A percentile compares a stretch with the other conserved stretches of the same genome.
phyloP scores from a whole-genome alignment of 75 land plant species.

The Cunninghamia lanceolata region DNA sequence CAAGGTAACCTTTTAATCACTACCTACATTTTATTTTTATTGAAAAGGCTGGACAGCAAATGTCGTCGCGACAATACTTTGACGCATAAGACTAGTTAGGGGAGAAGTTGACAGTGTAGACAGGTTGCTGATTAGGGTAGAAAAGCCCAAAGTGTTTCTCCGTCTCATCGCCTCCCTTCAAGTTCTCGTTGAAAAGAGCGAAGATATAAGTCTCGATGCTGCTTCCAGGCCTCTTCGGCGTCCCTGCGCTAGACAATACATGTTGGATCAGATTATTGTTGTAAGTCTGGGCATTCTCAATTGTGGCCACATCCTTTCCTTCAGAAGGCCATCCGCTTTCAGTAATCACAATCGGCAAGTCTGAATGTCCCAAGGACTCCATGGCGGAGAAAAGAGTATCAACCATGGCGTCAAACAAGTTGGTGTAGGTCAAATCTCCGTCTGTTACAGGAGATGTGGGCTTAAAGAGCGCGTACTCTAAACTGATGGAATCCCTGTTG shows the following conservation, averaged over 20 bases:
- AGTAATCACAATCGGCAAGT: slow-evolving; percentile 54
- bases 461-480: not conserved
- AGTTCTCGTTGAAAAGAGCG: slow-evolving; percentile 52
- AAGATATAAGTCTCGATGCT: slow-evolving; percentile 43
- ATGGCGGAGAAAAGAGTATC: slow-evolving; percentile 62
- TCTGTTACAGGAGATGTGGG: not conserved
- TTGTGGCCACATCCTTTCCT: slow-evolving; percentile 40
- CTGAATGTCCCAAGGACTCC: slow-evolving; percentile 25
- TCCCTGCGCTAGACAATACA: slow-evolving; percentile 31
- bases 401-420: slow-evolving; percentile 56
- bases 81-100: not conserved
- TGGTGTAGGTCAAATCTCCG: not conserved
- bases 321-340: slow-evolving; percentile 89
- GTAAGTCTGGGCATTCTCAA: slow-evolving; percentile 40
- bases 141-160: slow-evolving; percentile 52
- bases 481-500: not conserved
- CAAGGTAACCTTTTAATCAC: no score
- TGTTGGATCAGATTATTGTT: slow-evolving; percentile 30
- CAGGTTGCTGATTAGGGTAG: slow-evolving; percentile 19
- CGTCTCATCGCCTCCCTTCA: slow-evolving; percentile 21
- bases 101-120: slow-evolving; percentile 16
- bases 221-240: slow-evolving; percentile 33
- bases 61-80: no score
- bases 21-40: no score
- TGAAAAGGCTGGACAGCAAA: no score